Evolutionary conservation across 139 green algal species (phyloP).

Genomic region (Desmodesmus armatus): DNA sequence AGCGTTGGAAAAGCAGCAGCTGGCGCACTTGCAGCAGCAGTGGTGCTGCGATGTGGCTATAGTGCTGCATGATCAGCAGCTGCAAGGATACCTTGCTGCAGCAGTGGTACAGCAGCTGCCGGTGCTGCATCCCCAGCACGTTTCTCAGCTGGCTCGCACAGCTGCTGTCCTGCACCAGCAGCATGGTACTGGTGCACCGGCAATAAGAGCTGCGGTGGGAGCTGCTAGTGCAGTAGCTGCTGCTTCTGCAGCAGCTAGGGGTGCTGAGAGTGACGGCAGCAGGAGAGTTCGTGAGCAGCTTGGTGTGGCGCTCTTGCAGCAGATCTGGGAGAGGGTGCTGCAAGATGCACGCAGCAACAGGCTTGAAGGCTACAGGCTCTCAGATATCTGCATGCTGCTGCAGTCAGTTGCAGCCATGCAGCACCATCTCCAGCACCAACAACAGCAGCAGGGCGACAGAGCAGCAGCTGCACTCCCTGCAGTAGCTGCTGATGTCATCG

Average conservation of each 20-base stretch:
- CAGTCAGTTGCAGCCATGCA: neutral
- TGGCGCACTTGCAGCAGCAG: constrained; percentile 13
- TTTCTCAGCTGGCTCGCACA: too few species aligned
- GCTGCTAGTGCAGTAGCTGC: too few species aligned
- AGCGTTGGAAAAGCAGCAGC: too few species aligned
- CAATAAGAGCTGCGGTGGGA: too few species aligned
- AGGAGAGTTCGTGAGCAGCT: too few species aligned
- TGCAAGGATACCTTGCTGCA: neutral
- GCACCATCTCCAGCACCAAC: neutral
- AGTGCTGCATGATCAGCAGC: neutral
- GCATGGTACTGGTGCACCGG: too few species aligned
- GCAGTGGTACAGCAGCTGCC: neutral
- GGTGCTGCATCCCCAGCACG: neutral
- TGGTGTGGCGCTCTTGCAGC: too few species aligned
- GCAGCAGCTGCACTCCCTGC: too few species aligned
- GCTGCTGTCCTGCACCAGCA: too few species aligned
- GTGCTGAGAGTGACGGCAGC: too few species aligned
- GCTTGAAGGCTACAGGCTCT: neutral
- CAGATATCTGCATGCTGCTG: constrained; percentile 29
- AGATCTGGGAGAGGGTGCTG: constrained; percentile 2
- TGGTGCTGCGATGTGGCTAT: too few species aligned
- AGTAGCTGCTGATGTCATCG: neutral
- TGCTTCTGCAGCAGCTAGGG: too few species aligned
- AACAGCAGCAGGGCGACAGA: neutral
- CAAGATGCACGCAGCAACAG: neutral